Percentiles rank a stretch among this genome's conserved stretches.
Evolutionary conservation across 768 basidiomycete species (phyloP).

Genomic region (Collybiopsis luxurians): DNA sequence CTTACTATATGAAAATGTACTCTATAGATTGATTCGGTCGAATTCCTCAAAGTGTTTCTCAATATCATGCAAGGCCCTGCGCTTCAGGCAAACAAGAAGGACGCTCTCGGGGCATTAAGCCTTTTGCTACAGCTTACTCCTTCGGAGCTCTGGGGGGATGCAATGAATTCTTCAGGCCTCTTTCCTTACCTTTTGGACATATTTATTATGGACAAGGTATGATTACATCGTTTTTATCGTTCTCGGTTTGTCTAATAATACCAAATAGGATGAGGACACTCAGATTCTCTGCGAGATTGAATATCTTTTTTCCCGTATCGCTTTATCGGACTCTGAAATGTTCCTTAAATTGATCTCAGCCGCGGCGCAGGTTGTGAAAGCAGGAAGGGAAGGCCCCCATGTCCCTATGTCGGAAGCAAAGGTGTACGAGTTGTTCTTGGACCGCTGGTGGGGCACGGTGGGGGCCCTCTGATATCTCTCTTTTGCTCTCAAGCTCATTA

Average conservation of each 20-base stretch:
- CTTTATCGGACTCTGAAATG: slow-evolving; percentile 59
- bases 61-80: slow-evolving; percentile 48
- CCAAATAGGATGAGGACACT: slow-evolving; percentile 34
- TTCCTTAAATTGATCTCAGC: slow-evolving; percentile 72
- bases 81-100: slow-evolving; percentile 53
- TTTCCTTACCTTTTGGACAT: slow-evolving; percentile 61
- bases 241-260: slow-evolving; percentile 22
- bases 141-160: slow-evolving; percentile 63
- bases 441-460: slow-evolving; percentile 84
- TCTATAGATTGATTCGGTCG: slow-evolving; percentile 47
- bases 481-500: neutral
- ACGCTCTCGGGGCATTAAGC: slow-evolving; percentile 57
- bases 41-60: slow-evolving; percentile 57
- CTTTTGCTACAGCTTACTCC: slow-evolving; percentile 65
- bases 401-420: slow-evolving; percentile 40
- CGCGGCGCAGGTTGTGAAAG: slow-evolving; percentile 39
- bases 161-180: slow-evolving; percentile 72
- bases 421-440: slow-evolving; percentile 64
- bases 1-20: neutral
- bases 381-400: neutral
- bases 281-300: slow-evolving; percentile 51
- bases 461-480: slow-evolving; percentile 13
- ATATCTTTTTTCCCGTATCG: slow-evolving; percentile 72
- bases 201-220: slow-evolving; percentile 66
- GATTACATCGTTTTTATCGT: neutral